These are phyloP conservation scores for Nannizzia gypsea DNA, from an alignment of 2,329 filamentous ascomycete genomes.

Conservation along the genomic window DNA sequence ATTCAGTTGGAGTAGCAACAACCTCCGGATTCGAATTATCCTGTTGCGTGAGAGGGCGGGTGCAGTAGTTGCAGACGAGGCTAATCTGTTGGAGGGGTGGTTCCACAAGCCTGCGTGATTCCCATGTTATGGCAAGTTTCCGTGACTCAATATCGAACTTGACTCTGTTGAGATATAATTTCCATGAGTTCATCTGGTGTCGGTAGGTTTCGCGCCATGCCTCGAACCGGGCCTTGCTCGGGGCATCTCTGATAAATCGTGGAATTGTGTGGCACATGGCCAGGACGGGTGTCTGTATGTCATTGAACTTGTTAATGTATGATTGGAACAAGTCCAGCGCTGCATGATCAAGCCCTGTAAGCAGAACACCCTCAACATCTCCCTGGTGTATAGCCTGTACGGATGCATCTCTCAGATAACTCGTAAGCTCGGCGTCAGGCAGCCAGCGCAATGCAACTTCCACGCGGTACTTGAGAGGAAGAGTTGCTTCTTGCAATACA, in stretches of 20 bases:
- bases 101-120: constrained; percentile 39
- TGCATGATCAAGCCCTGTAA: constrained; percentile 48
- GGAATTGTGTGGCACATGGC: constrained; percentile 49
- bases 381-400: constrained; percentile 42
- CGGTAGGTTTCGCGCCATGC: constrained; percentile 53
- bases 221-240: constrained; percentile 43
- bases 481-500: constrained; percentile 45
- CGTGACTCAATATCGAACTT: constrained; percentile 49
- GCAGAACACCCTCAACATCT: constrained; percentile 49
- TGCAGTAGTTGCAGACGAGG: constrained; percentile 50
- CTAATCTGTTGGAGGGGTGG: constrained; percentile 43
- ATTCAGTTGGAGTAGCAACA: constrained; percentile 18
- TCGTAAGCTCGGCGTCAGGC: constrained; percentile 34
- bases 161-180: constrained; percentile 47
- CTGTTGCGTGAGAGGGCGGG: constrained; percentile 42
- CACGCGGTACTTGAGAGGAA: constrained; percentile 50
- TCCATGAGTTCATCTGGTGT: constrained; percentile 49
- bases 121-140: constrained; percentile 39
- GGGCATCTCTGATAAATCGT: constrained; percentile 43
- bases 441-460: constrained; percentile 47
- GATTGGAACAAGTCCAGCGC: constrained; percentile 49
- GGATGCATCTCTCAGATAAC: constrained; percentile 45
- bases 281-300: constrained; percentile 51
- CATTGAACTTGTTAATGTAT: constrained; percentile 48
- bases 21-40: constrained; percentile 23